Conservation (phyloP, 345 rosid species). For the Sonneratia caseolaris region DNA sequence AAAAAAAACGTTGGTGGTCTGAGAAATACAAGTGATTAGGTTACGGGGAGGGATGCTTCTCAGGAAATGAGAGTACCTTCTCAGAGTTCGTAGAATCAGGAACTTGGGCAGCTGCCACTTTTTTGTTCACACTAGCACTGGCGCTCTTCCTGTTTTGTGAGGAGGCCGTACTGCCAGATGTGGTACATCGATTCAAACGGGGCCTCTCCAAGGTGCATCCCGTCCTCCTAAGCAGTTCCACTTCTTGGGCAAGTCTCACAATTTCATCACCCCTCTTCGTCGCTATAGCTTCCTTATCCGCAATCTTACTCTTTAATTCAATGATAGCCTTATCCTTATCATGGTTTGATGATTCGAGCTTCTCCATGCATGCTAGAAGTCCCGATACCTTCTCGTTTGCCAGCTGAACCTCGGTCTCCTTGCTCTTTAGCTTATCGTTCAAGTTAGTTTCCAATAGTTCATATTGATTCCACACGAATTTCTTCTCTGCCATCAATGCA, state of each 20-base stretch:
- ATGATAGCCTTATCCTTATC: conserved; percentile 56
- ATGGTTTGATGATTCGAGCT: conserved; percentile 41
- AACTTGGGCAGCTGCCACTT: conserved; percentile 17
- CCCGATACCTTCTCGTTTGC: conserved; percentile 47
- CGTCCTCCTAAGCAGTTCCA: conserved; percentile 41
- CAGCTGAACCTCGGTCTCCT: conserved; percentile 38
- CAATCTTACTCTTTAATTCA: conserved; percentile 31
- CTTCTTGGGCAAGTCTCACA: conserved; percentile 35
- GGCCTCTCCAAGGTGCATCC: conserved; percentile 30
- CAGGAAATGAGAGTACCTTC: conserved; percentile 34
- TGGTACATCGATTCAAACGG: conserved; percentile 29
- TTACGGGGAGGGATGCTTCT: neutral
- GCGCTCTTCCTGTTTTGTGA: conserved; percentile 14
- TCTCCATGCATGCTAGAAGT: conserved; percentile 46
- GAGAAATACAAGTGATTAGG: neutral
- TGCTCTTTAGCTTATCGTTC: conserved; percentile 39
- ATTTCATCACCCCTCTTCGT: conserved; percentile 34
- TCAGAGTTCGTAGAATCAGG: conserved; percentile 14
- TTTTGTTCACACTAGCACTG: conserved; percentile 28
- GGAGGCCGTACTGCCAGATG: conserved; percentile 17
- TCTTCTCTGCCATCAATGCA: conserved; percentile 13
- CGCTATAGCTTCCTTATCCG: conserved; percentile 42
- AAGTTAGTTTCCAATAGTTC: conserved; percentile 40
- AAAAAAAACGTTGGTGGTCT: too few relatives aligned
- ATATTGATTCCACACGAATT: conserved; percentile 70